Base-by-base conservation (phyloP, 2,329 filamentous ascomycete species). In the Cordyceps pruinosa region DNA sequence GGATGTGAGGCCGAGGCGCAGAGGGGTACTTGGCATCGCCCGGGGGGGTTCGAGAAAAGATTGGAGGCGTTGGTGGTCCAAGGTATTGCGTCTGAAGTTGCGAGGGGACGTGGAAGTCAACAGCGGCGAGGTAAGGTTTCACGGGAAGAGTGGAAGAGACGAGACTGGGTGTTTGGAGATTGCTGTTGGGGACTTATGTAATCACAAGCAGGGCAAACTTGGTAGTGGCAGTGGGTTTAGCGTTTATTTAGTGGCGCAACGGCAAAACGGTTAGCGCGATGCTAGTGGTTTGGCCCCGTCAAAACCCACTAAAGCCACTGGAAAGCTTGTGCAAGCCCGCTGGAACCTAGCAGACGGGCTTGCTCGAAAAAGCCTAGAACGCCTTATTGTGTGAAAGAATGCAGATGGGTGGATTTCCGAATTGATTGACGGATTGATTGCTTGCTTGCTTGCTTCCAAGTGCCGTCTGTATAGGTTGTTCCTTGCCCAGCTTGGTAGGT, bases 221-320 rank as follows among this genome's bases (percentile, higher is more conserved):
- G n/a, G 25, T n/a, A 17, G 13, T 9, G 7, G 39, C 23, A 12
- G 21, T 21, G 50, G 26, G 30, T 47, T 39, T 39, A 55, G 52
- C 42, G 47, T 37, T n/a, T 37, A 15, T 53, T 47, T 30, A 46
- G 51, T 47, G 44, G 42, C 52, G 52, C 34, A 55, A 55, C 52
- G 42, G 42, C 10, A 6, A 32, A n/a, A n/a, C n/a, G n/a, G n/a
- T 55, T 47, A 39, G 42, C 52, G 41, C 42, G 42, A 39, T 47
- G 26, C 25, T 19, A 28, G 26, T 32, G n/a, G 17, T 30, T 39
- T 21, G 34, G 17, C 23, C 47, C 48, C 50, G 41, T 53, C 47
- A 17, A 25, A 46, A 25, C 13, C 41, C 50, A 35, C 50, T 21
- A 26, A 45, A 28, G 28, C 5, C 9, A n/a, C 37, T 35, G 28